Evolutionary conservation across 2,329 filamentous ascomycete species (phyloP).

Genomic region (Ophiognomonia clavigignenti-juglandacearum): DNA sequence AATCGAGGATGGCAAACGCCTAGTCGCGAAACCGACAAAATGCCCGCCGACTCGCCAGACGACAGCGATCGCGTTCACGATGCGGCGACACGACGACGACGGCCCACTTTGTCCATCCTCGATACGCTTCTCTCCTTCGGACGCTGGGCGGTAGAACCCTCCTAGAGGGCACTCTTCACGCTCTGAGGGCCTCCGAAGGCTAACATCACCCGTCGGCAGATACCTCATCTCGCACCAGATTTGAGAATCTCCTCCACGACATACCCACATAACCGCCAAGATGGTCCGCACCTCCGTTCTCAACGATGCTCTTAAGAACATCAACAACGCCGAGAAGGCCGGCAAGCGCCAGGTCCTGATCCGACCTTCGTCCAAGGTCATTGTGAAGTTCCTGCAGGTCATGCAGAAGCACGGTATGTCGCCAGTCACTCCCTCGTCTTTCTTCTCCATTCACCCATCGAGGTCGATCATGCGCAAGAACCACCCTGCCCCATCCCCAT

Average conservation of each 20-base stretch:
- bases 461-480: conserved; percentile 7
- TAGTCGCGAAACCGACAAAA: conserved; percentile 9
- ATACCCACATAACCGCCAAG: conserved; percentile 55
- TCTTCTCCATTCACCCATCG: not conserved
- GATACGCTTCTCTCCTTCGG: conserved; percentile 62
- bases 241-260: conserved; percentile 69
- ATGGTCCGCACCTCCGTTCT: conserved; percentile 99
- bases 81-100: conserved; percentile 3
- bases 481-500: conserved; percentile 27
- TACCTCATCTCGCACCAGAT: conserved; percentile 63
- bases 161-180: conserved; percentile 66
- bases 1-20: conserved; percentile 42
- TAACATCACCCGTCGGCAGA: conserved; percentile 53
- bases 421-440: conserved; percentile 1
- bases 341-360: conserved; percentile 99
- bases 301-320: conserved; percentile 97
- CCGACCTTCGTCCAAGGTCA: conserved; percentile 98
- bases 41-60: no score
- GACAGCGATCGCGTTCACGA: no score
- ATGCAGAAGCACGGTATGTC: conserved; percentile 99
- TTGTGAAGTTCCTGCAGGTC: conserved; percentile 97
- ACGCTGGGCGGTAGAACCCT: conserved; percentile 68
- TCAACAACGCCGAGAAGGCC: conserved; percentile 99
- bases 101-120: conserved; percentile 20
- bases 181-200: conserved; percentile 57